Percentiles rank a stretch among this genome's conserved stretches.
These are phyloP conservation scores for Boechera divaricarpa DNA, from an alignment of 345 rosid species.

Conservation along the genomic window DNA sequence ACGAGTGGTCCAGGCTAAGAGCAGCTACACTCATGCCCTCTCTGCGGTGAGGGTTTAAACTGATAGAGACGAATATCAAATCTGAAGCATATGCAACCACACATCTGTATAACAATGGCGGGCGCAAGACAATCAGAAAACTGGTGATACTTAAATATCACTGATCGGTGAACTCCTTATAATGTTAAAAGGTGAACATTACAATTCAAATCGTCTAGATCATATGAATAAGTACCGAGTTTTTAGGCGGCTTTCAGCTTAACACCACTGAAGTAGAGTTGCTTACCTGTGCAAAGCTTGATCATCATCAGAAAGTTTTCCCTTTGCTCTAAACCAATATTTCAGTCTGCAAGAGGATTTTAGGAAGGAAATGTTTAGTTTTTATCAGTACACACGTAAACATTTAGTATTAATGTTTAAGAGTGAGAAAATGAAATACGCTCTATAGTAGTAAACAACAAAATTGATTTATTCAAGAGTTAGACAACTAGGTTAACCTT, in stretches of 20 bases:
- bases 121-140: slow-evolving; percentile 9
- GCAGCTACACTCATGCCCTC: slow-evolving; percentile 62
- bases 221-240: neutral
- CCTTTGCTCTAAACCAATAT: slow-evolving; percentile 91
- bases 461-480: slow-evolving; percentile 10
- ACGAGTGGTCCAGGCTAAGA: slow-evolving; percentile 94
- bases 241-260: neutral
- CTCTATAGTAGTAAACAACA: neutral
- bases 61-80: slow-evolving; percentile 66
- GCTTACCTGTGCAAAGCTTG: slow-evolving; percentile 88
- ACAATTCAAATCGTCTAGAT: neutral
- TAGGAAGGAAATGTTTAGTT: neutral
- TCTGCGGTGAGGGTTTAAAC: slow-evolving; percentile 78
- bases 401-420: neutral
- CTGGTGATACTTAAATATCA: neutral
- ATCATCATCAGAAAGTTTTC: slow-evolving; percentile 88
- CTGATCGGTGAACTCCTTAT: neutral
- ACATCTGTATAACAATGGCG: slow-evolving; percentile 58
- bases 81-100: slow-evolving; percentile 94
- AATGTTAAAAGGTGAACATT: slow-evolving; percentile 3
- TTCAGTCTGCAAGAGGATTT: slow-evolving; percentile 58
- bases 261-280: slow-evolving; percentile 19
- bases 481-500: slow-evolving; percentile 53
- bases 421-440: neutral
- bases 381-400: neutral